Evolutionary conservation across 2,329 filamentous ascomycete species (phyloP), one percentile per base, ranked within the genome.

Genomic region (Aspergillus sp.): DNA sequence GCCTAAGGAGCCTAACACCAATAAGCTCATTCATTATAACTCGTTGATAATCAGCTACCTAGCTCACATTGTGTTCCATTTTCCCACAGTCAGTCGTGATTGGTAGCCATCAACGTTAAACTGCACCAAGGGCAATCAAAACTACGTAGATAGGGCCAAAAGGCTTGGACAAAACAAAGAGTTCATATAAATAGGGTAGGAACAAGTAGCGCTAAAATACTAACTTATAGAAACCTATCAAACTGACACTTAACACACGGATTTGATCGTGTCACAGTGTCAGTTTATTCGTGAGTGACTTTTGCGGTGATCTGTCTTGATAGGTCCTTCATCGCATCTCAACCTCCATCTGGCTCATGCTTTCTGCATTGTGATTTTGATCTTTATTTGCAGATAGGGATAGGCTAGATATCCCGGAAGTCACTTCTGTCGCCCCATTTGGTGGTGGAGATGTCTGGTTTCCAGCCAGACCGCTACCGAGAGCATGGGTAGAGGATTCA

Each of bases 401-500:
- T 53, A 83, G 58, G n/a, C 70, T 76, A 6, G 79, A 76, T 45
- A 83, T 71, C 0, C 77, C 75, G 9, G 79, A 73, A n/a, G 76
- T 73, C 33, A 82, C 68, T 51, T 71, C 71, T n/a, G 77, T 70
- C 52, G 79, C 71, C 11, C 72, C 71, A 39, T 70, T 68, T 31
- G 71, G 55, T 44, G 70, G 67, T 69, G 3, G 66, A 58, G 14
- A 67, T 54, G 51, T 66, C 65, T 50, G 56, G 27, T 70, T 69
- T 27, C 62, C 69, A 59, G 65, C 67, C 62, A 64, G 67, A 57
- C 72, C 68, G 52, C 75, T 81, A n/a, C 81, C 79, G 17, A 86
- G 68, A 5, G 79, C 77, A 44, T 81, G 77, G 56, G 87, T 79
- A 0, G 83, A 81, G 1, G 81, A 84, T 68, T 89, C 86, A 3